phyloP scores from a whole-genome alignment of 148 eudicot species.

The Fagopyrum tataricum region DNA sequence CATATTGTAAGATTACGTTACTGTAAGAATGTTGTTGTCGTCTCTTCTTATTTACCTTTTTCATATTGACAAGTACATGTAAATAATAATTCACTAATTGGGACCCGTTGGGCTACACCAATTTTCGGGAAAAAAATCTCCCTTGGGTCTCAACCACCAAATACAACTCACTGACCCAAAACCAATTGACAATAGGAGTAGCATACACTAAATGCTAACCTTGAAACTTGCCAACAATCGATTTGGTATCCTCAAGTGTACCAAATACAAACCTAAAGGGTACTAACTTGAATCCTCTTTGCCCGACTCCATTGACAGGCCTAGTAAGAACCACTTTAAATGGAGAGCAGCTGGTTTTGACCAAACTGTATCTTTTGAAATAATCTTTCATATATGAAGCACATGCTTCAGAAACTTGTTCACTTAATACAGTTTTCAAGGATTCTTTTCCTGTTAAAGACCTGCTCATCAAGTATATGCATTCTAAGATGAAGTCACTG shows the following conservation, averaged over 20 bases:
- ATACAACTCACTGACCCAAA: too few relatives aligned
- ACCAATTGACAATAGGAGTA: too few relatives aligned
- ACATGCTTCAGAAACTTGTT: not conserved
- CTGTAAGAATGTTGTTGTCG: not conserved
- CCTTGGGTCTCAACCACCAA: too few relatives aligned
- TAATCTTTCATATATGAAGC: not conserved
- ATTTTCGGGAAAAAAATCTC: too few relatives aligned
- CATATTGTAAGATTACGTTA: not conserved
- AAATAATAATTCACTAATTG: not conserved
- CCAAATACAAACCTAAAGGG: not conserved
- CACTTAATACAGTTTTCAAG: not conserved
- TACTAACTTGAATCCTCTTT: not conserved
- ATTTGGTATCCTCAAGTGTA: too few relatives aligned
- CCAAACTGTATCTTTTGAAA: not conserved
- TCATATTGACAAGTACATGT: not conserved
- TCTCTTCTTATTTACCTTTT: too few relatives aligned
- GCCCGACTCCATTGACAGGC: not conserved
- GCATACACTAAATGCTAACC: too few relatives aligned
- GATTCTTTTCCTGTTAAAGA: not conserved
- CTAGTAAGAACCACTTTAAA: not conserved
- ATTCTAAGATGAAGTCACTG: conserved; percentile 3
- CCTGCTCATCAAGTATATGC: conserved; percentile 1
- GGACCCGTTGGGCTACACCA: too few relatives aligned
- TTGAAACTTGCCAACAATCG: too few relatives aligned
- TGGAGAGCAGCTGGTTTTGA: not conserved